A percentile compares a stretch with the other conserved stretches of the same genome.
Evolutionary conservation across 257 asterid species (phyloP).

Genomic region (Penstemon newberryi): DNA sequence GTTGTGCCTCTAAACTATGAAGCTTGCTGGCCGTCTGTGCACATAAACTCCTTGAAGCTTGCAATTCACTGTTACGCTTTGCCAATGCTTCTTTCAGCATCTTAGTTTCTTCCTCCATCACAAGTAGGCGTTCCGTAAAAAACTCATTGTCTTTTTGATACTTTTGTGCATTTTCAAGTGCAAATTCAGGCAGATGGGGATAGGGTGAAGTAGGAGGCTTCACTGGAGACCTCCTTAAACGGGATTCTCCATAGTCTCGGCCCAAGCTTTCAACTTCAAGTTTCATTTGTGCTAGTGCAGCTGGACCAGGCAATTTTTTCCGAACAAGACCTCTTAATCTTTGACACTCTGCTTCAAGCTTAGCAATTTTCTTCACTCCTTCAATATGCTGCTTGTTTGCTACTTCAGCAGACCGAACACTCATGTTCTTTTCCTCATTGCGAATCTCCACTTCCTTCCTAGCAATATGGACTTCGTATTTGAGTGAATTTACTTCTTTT

Average conservation of each 20-base stretch:
- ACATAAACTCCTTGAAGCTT: slow-evolving; percentile 65
- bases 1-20: slow-evolving; percentile 69
- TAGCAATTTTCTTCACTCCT: slow-evolving; percentile 86
- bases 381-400: slow-evolving; percentile 92
- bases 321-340: slow-evolving; percentile 94
- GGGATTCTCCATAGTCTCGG: slow-evolving; percentile 74
- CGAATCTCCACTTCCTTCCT: slow-evolving; percentile 90
- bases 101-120: slow-evolving; percentile 93
- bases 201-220: slow-evolving; percentile 69
- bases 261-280: slow-evolving; percentile 90
- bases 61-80: slow-evolving; percentile 84
- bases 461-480: slow-evolving; percentile 78
- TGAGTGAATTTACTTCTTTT: slow-evolving; percentile 74
- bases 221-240: slow-evolving; percentile 68
- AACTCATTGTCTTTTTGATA: slow-evolving; percentile 67
- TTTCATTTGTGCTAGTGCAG: slow-evolving; percentile 98
- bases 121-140: slow-evolving; percentile 73
- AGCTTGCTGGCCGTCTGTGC: slow-evolving; percentile 83
- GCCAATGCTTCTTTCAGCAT: slow-evolving; percentile 95
- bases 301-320: slow-evolving; percentile 95
- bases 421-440: slow-evolving; percentile 93
- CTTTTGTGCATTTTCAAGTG: slow-evolving; percentile 64
- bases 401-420: slow-evolving; percentile 86
- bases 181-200: slow-evolving; percentile 58
- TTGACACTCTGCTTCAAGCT: slow-evolving; percentile 97